Evolutionary conservation across 2,329 filamentous ascomycete genomes (phyloP).

Genomic region (Pezicula carpinea): DNA sequence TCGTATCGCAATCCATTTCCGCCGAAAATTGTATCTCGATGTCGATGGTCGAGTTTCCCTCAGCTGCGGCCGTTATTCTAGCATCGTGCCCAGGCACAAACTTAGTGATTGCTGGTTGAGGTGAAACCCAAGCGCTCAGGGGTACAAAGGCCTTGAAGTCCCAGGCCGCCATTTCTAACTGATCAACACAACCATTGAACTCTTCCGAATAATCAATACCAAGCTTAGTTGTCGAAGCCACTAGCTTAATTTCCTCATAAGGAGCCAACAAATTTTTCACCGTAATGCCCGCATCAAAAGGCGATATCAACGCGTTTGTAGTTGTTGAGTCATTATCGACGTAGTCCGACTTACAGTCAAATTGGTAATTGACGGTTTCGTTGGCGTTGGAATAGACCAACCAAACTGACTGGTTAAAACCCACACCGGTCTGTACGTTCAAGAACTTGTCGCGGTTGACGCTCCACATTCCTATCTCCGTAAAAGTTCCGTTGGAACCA

Average conservation of each 20-base stretch:
- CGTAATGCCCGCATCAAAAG: constrained; percentile 47
- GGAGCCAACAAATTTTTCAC: constrained; percentile 62
- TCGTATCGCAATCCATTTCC: constrained; percentile 54
- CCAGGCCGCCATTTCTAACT: constrained; percentile 43
- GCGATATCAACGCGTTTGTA: constrained; percentile 44
- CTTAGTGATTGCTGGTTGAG: constrained; percentile 53
- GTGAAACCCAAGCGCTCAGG: constrained; percentile 41
- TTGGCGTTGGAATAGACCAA: constrained; percentile 47
- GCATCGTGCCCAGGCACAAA: constrained; percentile 58
- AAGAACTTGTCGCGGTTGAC: constrained; percentile 46
- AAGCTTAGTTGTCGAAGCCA: constrained; percentile 38
- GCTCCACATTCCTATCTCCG: constrained; percentile 58
- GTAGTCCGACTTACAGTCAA: constrained; percentile 46
- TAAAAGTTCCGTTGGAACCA: constrained; percentile 46
- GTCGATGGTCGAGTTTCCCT: constrained; percentile 38
- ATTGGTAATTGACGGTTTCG: constrained; percentile 46
- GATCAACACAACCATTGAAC: constrained; percentile 50
- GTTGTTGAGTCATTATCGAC: constrained; percentile 11
- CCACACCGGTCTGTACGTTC: constrained; percentile 46
- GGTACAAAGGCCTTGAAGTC: constrained; percentile 59
- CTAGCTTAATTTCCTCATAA: constrained; percentile 50
- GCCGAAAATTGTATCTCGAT: constrained; percentile 55
- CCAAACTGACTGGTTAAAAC: constrained; percentile 42
- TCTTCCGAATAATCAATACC: constrained; percentile 41
- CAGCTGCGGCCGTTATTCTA: constrained; percentile 39